phyloP scores from a whole-genome alignment of 306 rosid genomes.

The Vigna nakashimae region DNA sequence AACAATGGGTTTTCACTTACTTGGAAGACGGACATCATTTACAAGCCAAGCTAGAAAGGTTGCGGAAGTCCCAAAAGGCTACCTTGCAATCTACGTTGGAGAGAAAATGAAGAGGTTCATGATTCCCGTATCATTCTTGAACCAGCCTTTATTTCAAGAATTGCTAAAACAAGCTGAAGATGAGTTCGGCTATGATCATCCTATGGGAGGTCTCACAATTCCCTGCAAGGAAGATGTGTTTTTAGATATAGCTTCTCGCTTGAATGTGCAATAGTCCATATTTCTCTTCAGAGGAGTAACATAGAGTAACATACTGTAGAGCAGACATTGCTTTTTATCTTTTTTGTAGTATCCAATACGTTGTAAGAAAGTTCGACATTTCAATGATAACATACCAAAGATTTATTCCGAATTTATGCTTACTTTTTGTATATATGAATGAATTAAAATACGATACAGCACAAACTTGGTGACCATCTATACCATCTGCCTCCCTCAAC shows the following conservation, averaged over 20 bases:
- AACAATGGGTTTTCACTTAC: background rate
- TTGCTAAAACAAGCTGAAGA: background rate
- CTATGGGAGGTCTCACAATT: constrained; percentile 14
- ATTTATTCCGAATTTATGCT: background rate
- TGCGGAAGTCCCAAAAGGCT: constrained; percentile 5
- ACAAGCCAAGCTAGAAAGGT: background rate
- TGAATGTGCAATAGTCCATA: background rate
- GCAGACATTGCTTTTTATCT: background rate
- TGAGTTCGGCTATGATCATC: constrained; percentile 2
- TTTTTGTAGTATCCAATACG: background rate
- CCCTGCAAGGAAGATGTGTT: background rate
- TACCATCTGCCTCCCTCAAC: background rate
- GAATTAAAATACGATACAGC: background rate
- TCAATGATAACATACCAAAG: background rate
- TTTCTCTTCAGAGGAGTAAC: background rate
- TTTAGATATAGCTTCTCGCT: background rate
- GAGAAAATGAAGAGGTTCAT: background rate
- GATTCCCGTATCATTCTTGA: constrained; percentile 9
- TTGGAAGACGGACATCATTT: background rate
- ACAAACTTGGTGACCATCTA: background rate
- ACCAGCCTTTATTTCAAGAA: background rate
- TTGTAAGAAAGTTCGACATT: background rate
- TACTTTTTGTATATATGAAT: background rate
- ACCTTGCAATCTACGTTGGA: constrained; percentile 5
- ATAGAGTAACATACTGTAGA: background rate